Base-by-base conservation (phyloP, 2,329 filamentous ascomycete species). In the Alternaria ventricosa region DNA sequence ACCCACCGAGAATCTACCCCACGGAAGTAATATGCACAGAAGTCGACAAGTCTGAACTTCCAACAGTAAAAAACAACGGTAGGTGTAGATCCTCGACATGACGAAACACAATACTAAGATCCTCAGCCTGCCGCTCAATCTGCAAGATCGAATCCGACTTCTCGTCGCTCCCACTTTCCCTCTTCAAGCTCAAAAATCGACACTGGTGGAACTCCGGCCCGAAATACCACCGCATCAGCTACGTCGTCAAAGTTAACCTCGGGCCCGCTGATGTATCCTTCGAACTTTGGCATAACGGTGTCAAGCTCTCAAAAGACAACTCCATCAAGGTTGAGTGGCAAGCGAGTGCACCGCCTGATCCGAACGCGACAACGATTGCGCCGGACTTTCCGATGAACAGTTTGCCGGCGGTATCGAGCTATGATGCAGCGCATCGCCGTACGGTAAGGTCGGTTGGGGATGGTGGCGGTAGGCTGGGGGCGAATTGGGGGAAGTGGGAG, bases 141-240 rank as follows among this genome's bases (percentile, higher is more conserved):
- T 72, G 70, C 58, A 64, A 67, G 44, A 61, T 72, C 41, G 55
- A 68, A 28, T 72, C 70, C 15, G 67, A 72, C 57, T 69, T 72
- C 54, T 63, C 61, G 11, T 49, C 54, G 22, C 43, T 70, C 25
- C 63, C 65, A 0, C 62, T 70, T 3, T 27, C 43, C 15, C 60
- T 53, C 8, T 72, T 72, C 65, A 72, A 71, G 44, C 67, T 70
- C 22, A 71, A 71, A 23, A 72, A 72, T 20, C 59, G 69, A 5
- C 70, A 71, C 46, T 72, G 63, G 63, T 72, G 70, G 70, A 70
- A 70, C 54, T 49, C 44, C 12, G 70, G 68, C 27, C 55, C 57
- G 4, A 70, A 68, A 47, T 71, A 71, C 33, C 66, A 69, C n/a
- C 67, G 68, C 45, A 60, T 60, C 25, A 63, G 69, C 28, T 72